Conservation (phyloP, 2,329 filamentous ascomycete species). For the Fusarium sp. region DNA sequence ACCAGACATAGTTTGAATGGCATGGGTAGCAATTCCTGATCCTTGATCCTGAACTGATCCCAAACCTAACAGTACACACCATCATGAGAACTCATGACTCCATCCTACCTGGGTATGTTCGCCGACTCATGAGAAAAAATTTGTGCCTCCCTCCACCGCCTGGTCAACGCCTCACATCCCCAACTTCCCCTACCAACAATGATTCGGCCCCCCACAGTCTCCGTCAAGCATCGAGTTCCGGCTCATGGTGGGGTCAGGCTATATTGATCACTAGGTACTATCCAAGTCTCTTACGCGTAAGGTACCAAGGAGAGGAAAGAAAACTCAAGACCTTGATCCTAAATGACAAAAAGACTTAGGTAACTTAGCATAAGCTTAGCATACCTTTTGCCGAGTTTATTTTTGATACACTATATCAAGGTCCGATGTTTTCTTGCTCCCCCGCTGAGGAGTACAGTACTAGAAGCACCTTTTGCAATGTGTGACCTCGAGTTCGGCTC, state of each 20-base stretch:
- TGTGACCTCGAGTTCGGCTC: constrained; percentile 14
- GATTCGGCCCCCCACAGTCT: constrained; percentile 40
- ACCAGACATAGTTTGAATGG: background rate
- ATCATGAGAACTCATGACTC: constrained; percentile 20
- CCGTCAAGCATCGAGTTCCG: constrained; percentile 37
- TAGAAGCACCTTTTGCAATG: background rate
- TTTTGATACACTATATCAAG: background rate
- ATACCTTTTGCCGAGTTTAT: background rate
- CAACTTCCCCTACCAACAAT: constrained; percentile 37
- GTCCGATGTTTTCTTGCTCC: background rate
- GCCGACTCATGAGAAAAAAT: constrained; percentile 8
- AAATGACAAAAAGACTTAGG: background rate
- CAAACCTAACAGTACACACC: background rate
- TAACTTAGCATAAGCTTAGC: background rate
- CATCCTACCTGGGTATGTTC: background rate
- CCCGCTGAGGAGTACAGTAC: background rate
- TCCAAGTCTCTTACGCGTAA: constrained; percentile 26
- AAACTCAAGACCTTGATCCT: background rate
- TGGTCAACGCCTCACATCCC: constrained; percentile 24
- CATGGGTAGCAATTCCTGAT: background rate
- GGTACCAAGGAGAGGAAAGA: background rate
- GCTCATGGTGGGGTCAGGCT: constrained; percentile 29
- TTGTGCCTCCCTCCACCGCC: constrained; percentile 41
- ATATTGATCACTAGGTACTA: constrained; percentile 13
- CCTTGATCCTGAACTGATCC: background rate